Conservation (phyloP, 1,284 basidiomycete genomes). For the Trichosporon ovoides region DNA sequence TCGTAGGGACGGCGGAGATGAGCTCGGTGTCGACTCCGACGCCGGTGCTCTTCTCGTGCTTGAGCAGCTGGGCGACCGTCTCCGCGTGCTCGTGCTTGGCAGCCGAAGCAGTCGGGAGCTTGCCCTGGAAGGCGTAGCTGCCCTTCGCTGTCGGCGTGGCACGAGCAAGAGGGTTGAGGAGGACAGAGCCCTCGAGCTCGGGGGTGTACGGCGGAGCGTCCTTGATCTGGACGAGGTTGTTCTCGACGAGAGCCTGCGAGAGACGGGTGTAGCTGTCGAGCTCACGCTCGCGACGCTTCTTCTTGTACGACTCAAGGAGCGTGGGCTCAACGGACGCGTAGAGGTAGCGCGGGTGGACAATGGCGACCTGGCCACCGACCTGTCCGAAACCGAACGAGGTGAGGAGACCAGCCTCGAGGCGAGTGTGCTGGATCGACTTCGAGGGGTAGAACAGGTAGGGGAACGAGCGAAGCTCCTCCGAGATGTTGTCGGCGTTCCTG, state of each 20-base stretch:
- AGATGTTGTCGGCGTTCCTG: constrained; percentile 93
- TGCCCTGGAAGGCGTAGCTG: constrained; percentile 70
- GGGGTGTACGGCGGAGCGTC: constrained; percentile 83
- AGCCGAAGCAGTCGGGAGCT: constrained; percentile 57
- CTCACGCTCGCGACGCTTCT: constrained; percentile 63
- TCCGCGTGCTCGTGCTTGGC: constrained; percentile 64
- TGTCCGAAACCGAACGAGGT: constrained; percentile 99
- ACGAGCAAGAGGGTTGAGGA: constrained; percentile 89
- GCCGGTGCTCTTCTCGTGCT: constrained; percentile 32
- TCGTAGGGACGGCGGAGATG: constrained; percentile 84
- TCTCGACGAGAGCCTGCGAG: constrained; percentile 89
- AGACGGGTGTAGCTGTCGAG: constrained; percentile 82
- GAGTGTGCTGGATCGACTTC: constrained; percentile 86
- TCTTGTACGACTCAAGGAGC: constrained; percentile 69
- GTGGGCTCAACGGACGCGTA: constrained; percentile 73
- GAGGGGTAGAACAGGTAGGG: constrained; percentile 95
- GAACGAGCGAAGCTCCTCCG: constrained; percentile 84
- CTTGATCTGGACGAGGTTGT: constrained; percentile 92
- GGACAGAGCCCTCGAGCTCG: constrained; percentile 80
- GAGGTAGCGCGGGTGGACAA: constrained; percentile 87
- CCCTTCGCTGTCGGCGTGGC: constrained; percentile 79
- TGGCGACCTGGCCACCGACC: constrained; percentile 85
- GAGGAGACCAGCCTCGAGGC: constrained; percentile 83
- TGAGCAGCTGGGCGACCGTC: constrained; percentile 54
- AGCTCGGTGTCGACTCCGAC: constrained; percentile 60